phyloP scores from a whole-genome alignment of 148 eudicot species.

The Diospyros lotus region DNA sequence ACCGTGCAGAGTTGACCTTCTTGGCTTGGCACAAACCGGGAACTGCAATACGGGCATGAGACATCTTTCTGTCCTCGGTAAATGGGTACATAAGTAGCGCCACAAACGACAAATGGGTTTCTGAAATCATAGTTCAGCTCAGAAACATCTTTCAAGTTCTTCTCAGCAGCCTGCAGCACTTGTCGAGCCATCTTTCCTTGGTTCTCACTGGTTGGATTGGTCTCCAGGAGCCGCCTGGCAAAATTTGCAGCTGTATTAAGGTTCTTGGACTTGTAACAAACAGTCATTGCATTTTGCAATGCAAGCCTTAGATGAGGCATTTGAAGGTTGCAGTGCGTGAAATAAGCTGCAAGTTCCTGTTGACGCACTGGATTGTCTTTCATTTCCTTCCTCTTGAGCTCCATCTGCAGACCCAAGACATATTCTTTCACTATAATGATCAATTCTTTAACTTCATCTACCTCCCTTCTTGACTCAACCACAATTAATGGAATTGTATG shows the following conservation, averaged over 20 bases:
- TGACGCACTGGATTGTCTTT: slow-evolving; percentile 76
- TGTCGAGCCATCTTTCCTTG: slow-evolving; percentile 71
- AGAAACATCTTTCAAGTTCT: slow-evolving; percentile 68
- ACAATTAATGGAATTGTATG: slow-evolving; percentile 85
- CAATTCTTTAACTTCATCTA: slow-evolving; percentile 91
- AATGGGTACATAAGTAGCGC: slow-evolving; percentile 82
- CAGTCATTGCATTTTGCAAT: slow-evolving; percentile 66
- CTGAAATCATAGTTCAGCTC: slow-evolving; percentile 89
- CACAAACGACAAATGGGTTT: slow-evolving; percentile 91
- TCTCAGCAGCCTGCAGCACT: slow-evolving; percentile 82
- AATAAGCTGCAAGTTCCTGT: slow-evolving; percentile 94
- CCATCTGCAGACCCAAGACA: slow-evolving; percentile 83
- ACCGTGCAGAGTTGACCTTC: slow-evolving; percentile 76
- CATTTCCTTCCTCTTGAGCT: slow-evolving; percentile 73
- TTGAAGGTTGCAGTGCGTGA: slow-evolving; percentile 92
- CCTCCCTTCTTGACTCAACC: slow-evolving; percentile 85
- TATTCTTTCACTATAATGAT: slow-evolving; percentile 75
- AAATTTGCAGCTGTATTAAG: slow-evolving; percentile 75
- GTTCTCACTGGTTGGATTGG: slow-evolving; percentile 66
- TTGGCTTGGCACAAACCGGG: slow-evolving; percentile 70
- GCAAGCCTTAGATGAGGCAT: slow-evolving; percentile 81
- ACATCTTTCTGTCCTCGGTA: slow-evolving; percentile 81
- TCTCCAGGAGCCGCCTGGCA: slow-evolving; percentile 75
- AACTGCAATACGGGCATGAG: slow-evolving; percentile 74
- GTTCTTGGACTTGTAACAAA: slow-evolving; percentile 73